Base-by-base conservation (phyloP, 1,284 basidiomycete species). In the Austroboletus sp. region DNA sequence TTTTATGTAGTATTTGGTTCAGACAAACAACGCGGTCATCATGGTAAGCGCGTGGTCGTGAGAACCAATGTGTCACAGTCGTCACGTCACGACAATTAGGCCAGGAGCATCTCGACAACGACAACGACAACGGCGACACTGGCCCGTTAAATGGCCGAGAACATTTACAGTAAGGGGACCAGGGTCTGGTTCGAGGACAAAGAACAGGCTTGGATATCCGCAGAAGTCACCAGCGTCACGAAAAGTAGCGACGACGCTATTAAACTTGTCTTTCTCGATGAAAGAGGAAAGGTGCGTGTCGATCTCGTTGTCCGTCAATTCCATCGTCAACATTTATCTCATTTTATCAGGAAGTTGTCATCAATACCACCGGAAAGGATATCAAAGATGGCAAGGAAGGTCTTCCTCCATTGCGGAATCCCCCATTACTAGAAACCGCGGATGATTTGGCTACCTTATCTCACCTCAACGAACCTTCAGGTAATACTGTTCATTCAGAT, bases 361-460 rank as follows among this genome's bases (percentile, higher is more conserved):
- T 91, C 40, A 80, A 82, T 54, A 90, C 89, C n/a, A 85, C 83
- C 21, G 78, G 74, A 35, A 80, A 84, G 63, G 78, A 84, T 54
- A 86, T 88, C 63, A 85, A 79, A 61, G 79, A 83, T 58, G 80
- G 79, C 42, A 80, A 80, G 59, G 78, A 81, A 54, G 74, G 76
- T 42, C 76, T 98, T 16, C 96, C 96, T 37, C 95, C 94, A 36
- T 72, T 99, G 57, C 86, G 95, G 55, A 98, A 98, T 68, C 96
- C 96, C 19, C 96, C 95, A 31, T 72, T 97, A 46, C 74, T 98
- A 50, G 95, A 98, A 72, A 93, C 91, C 23, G 91, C 93, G 31
- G 95, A 99, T 70, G 95, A 99, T 73, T 76, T 99, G 62, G 95
- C 96, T 40, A 96, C 93, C 50, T 79, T 99, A 60, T 96, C 92